Base-by-base conservation (phyloP, 2,329 filamentous ascomycete genomes). In the Tricladium varicosporioides region DNA sequence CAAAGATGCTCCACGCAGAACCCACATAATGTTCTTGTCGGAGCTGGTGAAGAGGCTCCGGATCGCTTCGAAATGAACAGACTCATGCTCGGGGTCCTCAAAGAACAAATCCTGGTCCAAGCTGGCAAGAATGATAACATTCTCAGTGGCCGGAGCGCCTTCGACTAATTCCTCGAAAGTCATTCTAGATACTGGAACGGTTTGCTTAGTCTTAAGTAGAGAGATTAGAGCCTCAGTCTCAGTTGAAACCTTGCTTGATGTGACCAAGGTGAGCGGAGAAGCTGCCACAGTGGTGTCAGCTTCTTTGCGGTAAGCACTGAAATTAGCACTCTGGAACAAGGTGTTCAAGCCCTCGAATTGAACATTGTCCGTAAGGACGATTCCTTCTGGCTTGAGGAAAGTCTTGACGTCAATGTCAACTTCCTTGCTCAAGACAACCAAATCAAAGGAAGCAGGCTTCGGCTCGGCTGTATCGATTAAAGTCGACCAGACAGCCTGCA, bases 51-150 rank as follows among this genome's bases (percentile, higher is more conserved):
- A 49, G 47, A 49, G 31, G 31, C 22, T 49, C 33, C 47, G 47
- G 47, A 49, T 31, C 13, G 47, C 47, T n/a, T 49, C 47, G 47
- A 49, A 49, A 31, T 49, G 47, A 32, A 49, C 31, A 15, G n/a
- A 15, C 47, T 49, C 47, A 36, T 49, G 47, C n/a, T 49, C 47
- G 16, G 47, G 47, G 27, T 49, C 47, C 18, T 49, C 47, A 22
- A 49, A 49, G 47, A 49, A 49, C 22, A 49, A 22, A n/a, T 49
- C 47, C 10, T 49, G 47, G 22, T 49, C 47, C 47, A 49, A 49
- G 31, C 47, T 49, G 27, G 47, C 47, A 33, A 49, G 47, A 33
- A 49, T 22, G 19, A 49, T 49, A 33, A 49, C 47, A 36, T 49
- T 49, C 47, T 49, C 19, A n/a, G 47, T 49, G 5, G 47, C 47